Base-by-base conservation (phyloP, 1,284 basidiomycete genomes). In the Trichosporon sp. region DNA sequence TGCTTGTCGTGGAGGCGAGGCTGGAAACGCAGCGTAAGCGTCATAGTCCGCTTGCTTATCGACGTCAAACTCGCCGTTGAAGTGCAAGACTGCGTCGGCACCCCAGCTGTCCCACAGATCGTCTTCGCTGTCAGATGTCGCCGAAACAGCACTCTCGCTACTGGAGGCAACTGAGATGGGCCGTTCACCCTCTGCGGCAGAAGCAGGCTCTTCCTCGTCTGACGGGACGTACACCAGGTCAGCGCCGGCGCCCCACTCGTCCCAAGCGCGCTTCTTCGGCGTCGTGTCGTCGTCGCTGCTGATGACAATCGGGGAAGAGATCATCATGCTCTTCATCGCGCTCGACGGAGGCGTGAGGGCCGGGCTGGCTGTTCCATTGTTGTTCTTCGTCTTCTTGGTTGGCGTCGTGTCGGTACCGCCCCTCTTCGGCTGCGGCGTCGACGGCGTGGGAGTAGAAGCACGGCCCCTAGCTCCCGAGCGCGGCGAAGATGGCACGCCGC, bases 401-500 rank as follows among this genome's bases (percentile, higher is more conserved):
- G 40, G 40, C 19, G 40, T 44, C 40, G 40, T 44, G 19, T 44
- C 40, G 16, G 13, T 13, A 10, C 40, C n/a, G n/a, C n/a, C n/a
- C n/a, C n/a, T n/a, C n/a, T n/a, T 44, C 23, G 31, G 44, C 67
- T 0, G 62, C 68, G 13, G 63, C 60, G n/a, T 63, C 54, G 13
- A 66, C 72, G 10, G 58, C 63, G 11, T 29, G 11, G 14, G 23
- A 13, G 49, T 54, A 14, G 27, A 4, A 3, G 49, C 14, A 16
- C 49, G 14, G 21, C 27, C 19, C 49, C 49, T 54, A 54, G 29
- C 27, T 54, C 49, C 49, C 60, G 44, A 67, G 56, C 7, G 44
- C 63, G 34, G 61, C 52, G 54, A 58, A 60, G 63, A 65, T 65
- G 13, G 66, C 66, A 21, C 60, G 57, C 16, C 56, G 60, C 21